phyloP scores from a whole-genome alignment of 768 basidiomycete species.

The Strobilomyces echinocephalus region DNA sequence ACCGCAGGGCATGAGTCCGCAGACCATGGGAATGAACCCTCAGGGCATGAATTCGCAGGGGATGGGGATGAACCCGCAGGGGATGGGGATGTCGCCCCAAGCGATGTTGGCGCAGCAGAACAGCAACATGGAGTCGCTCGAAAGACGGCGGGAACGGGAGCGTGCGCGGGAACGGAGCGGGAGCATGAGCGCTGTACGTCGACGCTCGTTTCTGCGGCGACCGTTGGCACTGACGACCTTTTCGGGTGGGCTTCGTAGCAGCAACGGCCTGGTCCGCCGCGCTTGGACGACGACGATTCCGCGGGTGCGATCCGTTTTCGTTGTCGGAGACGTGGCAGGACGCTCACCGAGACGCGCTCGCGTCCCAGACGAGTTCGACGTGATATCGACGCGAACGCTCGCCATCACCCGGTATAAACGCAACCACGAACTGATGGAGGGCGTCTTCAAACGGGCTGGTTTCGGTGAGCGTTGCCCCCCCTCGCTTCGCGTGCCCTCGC shows the following conservation, averaged over 20 bases:
- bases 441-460: slow-evolving; percentile 71
- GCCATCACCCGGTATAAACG: slow-evolving; percentile 69
- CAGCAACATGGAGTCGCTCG: slow-evolving; percentile 64
- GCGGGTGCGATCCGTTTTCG: slow-evolving; percentile 41
- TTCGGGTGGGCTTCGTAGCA: slow-evolving; percentile 16
- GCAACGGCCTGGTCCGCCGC: slow-evolving; percentile 31
- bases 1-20: slow-evolving; percentile 25
- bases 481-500: no score
- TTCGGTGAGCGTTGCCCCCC: slow-evolving; percentile 37
- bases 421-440: slow-evolving; percentile 83
- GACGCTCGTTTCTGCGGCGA: not conserved
- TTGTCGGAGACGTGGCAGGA: not conserved
- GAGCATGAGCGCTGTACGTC: slow-evolving; percentile 38
- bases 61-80: slow-evolving; percentile 21
- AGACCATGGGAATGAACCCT: slow-evolving; percentile 16
- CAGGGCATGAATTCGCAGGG: slow-evolving; percentile 13
- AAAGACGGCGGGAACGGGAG: slow-evolving; percentile 59
- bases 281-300: slow-evolving; percentile 58
- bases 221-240: not conserved
- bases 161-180: slow-evolving; percentile 44
- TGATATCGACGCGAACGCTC: slow-evolving; percentile 67
- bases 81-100: slow-evolving; percentile 37
- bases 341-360: not conserved
- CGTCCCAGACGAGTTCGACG: slow-evolving; percentile 56
- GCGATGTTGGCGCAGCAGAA: slow-evolving; percentile 74